phyloP scores from a whole-genome alignment of 768 basidiomycete species.

The Tricholoma hemisulphureum region DNA sequence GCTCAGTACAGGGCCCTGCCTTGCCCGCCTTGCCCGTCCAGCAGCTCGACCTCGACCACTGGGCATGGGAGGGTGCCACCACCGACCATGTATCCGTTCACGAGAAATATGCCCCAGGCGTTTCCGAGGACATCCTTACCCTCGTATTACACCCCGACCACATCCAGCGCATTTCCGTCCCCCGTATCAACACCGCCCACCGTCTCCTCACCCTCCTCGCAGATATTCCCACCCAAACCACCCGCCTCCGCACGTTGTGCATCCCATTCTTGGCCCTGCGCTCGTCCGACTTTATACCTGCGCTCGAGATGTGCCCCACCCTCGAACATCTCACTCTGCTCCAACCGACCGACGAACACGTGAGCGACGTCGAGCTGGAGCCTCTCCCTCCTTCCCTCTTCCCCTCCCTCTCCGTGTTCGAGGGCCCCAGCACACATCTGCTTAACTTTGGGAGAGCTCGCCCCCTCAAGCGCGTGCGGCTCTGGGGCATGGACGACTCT shows the following conservation, averaged over 20 bases:
- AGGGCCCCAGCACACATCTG: slow-evolving; percentile 30
- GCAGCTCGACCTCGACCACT: slow-evolving; percentile 35
- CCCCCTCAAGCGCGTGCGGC: slow-evolving; percentile 16
- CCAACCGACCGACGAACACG: slow-evolving; percentile 25
- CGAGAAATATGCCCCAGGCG: slow-evolving; percentile 30
- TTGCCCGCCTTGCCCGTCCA: slow-evolving; percentile 15
- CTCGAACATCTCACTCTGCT: slow-evolving; percentile 33
- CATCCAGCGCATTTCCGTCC: slow-evolving; percentile 31
- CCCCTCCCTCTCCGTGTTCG: slow-evolving; percentile 24
- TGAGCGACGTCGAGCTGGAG: slow-evolving; percentile 15
- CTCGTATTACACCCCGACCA: slow-evolving; percentile 28
- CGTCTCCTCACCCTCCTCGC: slow-evolving; percentile 26
- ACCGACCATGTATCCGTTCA: slow-evolving; percentile 35
- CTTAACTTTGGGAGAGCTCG: slow-evolving; percentile 20
- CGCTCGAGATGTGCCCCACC: slow-evolving; percentile 27
- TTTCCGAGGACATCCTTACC: slow-evolving; percentile 25
- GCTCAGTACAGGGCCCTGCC: slow-evolving; percentile 15
- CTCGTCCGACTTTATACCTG: slow-evolving; percentile 22
- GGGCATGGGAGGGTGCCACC: slow-evolving; percentile 35
- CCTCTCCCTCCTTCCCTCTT: slow-evolving; percentile 17
- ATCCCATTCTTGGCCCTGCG: slow-evolving; percentile 28
- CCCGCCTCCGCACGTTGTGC: slow-evolving; percentile 19
- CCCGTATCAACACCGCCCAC: slow-evolving; percentile 30
- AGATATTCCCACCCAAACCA: slow-evolving; percentile 12
- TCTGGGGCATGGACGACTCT: slow-evolving; percentile 32